Conservation (phyloP, 805 yeast species). For the Diddensiella transvaalensis region DNA sequence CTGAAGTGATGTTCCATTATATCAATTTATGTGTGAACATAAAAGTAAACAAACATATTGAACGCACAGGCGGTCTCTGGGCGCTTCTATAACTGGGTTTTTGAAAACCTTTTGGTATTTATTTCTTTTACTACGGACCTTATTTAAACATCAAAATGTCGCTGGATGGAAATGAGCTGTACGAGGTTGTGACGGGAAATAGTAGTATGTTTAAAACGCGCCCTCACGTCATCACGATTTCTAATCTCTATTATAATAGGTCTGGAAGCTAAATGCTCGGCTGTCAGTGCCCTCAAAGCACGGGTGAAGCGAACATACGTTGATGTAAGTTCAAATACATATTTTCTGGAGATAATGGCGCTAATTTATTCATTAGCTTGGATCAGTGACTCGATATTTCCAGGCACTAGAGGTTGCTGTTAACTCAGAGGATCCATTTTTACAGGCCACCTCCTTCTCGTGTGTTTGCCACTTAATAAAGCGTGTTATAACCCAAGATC, state of each 20-base stretch:
- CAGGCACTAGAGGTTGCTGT: constrained; percentile 26
- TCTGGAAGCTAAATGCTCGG: constrained; percentile 17
- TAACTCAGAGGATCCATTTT: constrained; percentile 14
- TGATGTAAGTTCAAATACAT: constrained; percentile 15
- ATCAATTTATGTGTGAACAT: no score
- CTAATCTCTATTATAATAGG: constrained; percentile 8
- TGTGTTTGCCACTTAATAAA: constrained; percentile 44
- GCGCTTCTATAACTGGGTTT: no score
- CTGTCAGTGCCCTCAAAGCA: constrained; percentile 22
- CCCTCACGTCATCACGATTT: no score
- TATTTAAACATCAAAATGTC: no score
- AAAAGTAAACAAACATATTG: no score
- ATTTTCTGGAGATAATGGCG: neutral
- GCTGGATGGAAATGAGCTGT: constrained; percentile 18
- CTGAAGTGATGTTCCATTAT: no score
- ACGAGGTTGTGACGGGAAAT: constrained; percentile 18
- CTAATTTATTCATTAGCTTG: constrained; percentile 6
- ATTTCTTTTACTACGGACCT: no score
- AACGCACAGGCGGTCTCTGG: no score
- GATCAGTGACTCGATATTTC: constrained; percentile 22
- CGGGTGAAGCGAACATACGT: constrained; percentile 22
- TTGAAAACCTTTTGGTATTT: no score
- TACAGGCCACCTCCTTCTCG: constrained; percentile 37
- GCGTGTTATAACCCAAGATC: constrained; percentile 41
- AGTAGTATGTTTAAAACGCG: constrained; percentile 10